phyloP scores from a whole-genome alignment of 1,284 basidiomycete species.

The Leccinum fuscescens region DNA sequence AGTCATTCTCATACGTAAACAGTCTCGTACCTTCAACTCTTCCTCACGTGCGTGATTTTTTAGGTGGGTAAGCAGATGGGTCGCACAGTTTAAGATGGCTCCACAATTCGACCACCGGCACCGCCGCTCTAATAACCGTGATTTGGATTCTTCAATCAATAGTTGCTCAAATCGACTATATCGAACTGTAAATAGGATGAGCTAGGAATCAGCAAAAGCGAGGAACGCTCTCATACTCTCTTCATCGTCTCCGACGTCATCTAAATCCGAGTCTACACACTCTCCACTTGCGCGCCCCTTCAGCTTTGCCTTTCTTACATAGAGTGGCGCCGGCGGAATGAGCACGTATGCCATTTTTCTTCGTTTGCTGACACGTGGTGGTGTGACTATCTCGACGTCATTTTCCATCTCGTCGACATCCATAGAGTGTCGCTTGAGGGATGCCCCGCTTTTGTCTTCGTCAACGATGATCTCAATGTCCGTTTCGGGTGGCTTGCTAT shows the following conservation, averaged over 20 bases:
- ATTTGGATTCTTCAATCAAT: constrained; percentile 44
- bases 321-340: constrained; percentile 25
- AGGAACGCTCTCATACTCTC: constrained; percentile 33
- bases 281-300: constrained; percentile 9
- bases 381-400: constrained; percentile 2
- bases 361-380: constrained; percentile 24
- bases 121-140: constrained; percentile 43
- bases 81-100: constrained; percentile 51
- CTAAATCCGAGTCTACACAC: constrained; percentile 13
- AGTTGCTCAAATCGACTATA: constrained; percentile 38
- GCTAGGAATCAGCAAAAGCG: constrained; percentile 24
- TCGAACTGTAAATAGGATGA: constrained; percentile 39
- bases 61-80: constrained; percentile 51
- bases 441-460: neutral
- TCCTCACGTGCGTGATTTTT: constrained; percentile 43
- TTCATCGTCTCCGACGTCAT: constrained; percentile 24
- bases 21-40: constrained; percentile 31
- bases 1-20: neutral
- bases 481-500: constrained; percentile 22
- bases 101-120: constrained; percentile 64
- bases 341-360: constrained; percentile 30
- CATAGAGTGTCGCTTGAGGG: constrained; percentile 23
- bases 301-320: constrained; percentile 21
- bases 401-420: constrained; percentile 15
- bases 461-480: constrained; percentile 20